Conservation (phyloP, 495 filamentous ascomycete genomes). For the Thozetella sp. region DNA sequence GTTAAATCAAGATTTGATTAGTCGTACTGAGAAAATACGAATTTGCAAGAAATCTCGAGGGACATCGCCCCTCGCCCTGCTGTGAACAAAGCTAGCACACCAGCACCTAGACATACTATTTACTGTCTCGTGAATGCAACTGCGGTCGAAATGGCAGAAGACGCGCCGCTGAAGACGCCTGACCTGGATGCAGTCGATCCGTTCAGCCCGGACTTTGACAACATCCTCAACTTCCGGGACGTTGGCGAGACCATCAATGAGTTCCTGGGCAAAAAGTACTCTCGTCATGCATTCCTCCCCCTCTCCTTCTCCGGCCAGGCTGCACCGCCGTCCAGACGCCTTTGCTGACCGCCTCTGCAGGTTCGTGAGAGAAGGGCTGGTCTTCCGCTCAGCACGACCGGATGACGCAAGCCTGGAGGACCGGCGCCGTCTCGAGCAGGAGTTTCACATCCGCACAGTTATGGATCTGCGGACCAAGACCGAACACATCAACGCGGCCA, state of each 20-base stretch:
- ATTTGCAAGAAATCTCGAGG: too few relatives aligned
- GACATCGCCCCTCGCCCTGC: too few relatives aligned
- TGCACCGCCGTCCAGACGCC: too few relatives aligned
- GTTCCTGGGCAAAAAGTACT: slow-evolving; percentile 52
- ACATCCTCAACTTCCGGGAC: slow-evolving; percentile 83
- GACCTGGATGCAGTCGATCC: not conserved
- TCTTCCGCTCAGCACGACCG: slow-evolving; percentile 75
- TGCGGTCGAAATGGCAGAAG: too few relatives aligned
- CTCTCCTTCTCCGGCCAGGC: not conserved
- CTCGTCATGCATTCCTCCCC: not conserved
- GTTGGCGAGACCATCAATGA: slow-evolving; percentile 75
- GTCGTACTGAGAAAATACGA: too few relatives aligned
- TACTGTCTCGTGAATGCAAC: too few relatives aligned
- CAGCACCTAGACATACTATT: too few relatives aligned
- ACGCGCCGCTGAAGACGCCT: too few relatives aligned
- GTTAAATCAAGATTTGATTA: too few relatives aligned
- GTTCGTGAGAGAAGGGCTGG: slow-evolving; percentile 64
- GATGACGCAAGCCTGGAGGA: slow-evolving; percentile 74
- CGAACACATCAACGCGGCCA: slow-evolving; percentile 70
- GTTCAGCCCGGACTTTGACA: slow-evolving; percentile 47
- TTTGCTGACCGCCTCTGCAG: slow-evolving; percentile 34
- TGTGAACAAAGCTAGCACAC: too few relatives aligned
- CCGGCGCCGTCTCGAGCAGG: slow-evolving; percentile 56
- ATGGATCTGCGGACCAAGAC: slow-evolving; percentile 82
- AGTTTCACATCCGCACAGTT: slow-evolving; percentile 67